Evolutionary conservation across 768 basidiomycete species (phyloP).

Genomic region (Gloeopeniophorella convolvens): DNA sequence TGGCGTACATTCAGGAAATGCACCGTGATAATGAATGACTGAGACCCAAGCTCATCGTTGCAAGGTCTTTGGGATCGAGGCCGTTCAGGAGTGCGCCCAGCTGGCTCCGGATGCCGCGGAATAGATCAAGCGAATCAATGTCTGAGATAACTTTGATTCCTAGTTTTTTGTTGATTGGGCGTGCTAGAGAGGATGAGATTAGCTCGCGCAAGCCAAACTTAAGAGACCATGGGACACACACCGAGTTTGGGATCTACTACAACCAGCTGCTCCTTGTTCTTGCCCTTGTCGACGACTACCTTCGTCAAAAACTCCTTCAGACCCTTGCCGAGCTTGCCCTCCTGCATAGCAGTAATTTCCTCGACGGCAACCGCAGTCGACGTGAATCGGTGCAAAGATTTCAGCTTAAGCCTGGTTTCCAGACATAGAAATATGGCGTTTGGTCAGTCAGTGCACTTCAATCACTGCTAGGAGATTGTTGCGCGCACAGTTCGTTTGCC

Average conservation of each 20-base stretch:
- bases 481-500: conserved; percentile 83
- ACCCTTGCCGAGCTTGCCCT: conserved; percentile 88
- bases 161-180: conserved; percentile 87
- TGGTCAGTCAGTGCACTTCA: not conserved
- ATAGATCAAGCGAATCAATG: conserved; percentile 66
- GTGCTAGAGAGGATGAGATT: conserved; percentile 6
- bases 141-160: conserved; percentile 77
- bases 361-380: conserved; percentile 97
- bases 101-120: conserved; percentile 93
- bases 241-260: conserved; percentile 91
- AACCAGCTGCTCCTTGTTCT: conserved; percentile 76
- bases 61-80: conserved; percentile 86
- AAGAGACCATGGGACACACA: conserved; percentile 32
- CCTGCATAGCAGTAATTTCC: conserved; percentile 88
- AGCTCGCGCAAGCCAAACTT: not conserved
- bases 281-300: conserved; percentile 82
- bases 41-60: conserved; percentile 96
- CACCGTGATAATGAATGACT: conserved; percentile 95
- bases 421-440: not conserved
- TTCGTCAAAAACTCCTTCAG: conserved; percentile 91
- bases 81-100: conserved; percentile 83
- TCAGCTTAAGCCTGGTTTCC: conserved; percentile 74
- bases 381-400: conserved; percentile 92
- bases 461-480: not conserved
- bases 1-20: conserved; percentile 20